Evolutionary conservation across 257 asterid genomes (phyloP).

Genomic region (Penstemon davidsonii): DNA sequence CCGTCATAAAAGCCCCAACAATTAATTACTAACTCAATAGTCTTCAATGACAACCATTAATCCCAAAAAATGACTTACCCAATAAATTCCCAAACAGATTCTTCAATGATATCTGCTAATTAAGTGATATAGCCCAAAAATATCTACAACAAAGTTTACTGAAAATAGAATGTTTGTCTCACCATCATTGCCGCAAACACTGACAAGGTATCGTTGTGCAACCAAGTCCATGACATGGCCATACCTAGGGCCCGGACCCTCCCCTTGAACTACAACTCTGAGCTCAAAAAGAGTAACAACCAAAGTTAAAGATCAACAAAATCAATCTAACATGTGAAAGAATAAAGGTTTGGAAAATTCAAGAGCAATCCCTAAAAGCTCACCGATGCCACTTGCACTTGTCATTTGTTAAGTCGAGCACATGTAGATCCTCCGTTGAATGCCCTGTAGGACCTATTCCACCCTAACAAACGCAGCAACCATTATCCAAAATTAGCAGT

Average conservation of each 20-base stretch:
- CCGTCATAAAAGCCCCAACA: background rate
- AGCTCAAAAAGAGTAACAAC: conserved; percentile 27
- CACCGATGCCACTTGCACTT: conserved; percentile 98
- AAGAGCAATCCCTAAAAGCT: conserved; percentile 30
- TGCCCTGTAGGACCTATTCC: conserved; percentile 99
- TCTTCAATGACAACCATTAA: background rate
- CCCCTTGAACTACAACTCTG: conserved; percentile 98
- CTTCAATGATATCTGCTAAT: background rate
- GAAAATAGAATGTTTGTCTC: conserved; percentile 31
- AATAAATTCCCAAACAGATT: background rate
- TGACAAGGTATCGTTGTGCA: conserved; percentile 90
- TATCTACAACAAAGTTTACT: conserved; percentile 12
- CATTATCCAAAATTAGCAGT: conserved; percentile 12
- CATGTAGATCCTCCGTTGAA: conserved; percentile 90
- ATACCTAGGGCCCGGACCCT: conserved; percentile 96
- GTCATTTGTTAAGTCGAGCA: conserved; percentile 92
- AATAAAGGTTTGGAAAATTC: conserved; percentile 19
- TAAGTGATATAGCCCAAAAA: conserved; percentile 1
- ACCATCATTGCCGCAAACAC: conserved; percentile 97
- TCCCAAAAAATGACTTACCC: background rate
- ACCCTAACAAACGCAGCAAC: conserved; percentile 59
- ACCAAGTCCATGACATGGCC: conserved; percentile 99
- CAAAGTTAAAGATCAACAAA: conserved; percentile 34
- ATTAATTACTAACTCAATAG: background rate
- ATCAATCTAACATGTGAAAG: conserved; percentile 7